Percentiles rank a stretch among this genome's conserved stretches.
Evolutionary conservation across 208 protist species (phyloP).

Genomic region (Leishmania braziliensis): DNA sequence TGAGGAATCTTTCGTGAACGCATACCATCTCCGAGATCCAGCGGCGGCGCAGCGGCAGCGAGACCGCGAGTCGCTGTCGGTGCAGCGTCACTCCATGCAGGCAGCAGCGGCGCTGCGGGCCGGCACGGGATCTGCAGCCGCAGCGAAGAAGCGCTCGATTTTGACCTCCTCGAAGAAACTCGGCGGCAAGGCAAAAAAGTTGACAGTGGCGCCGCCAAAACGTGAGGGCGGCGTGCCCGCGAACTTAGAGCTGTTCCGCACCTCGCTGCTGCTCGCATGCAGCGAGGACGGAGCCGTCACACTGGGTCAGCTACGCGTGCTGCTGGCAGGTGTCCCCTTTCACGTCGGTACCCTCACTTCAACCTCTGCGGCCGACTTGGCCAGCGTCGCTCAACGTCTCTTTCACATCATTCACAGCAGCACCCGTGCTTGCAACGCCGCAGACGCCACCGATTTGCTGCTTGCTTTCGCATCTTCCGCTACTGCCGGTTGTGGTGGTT

Average conservation of each 20-base stretch:
- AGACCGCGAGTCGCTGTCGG: conserved; percentile 22
- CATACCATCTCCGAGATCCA: conserved; percentile 55
- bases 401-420: conserved; percentile 22
- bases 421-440: conserved; percentile 16
- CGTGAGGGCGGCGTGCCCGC: conserved; percentile 40
- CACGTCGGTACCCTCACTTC: conserved; percentile 41
- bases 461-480: conserved; percentile 17
- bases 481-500: background rate
- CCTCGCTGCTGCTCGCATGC: conserved; percentile 37
- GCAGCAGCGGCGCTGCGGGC: conserved; percentile 24
- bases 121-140: background rate
- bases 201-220: conserved; percentile 9
- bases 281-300: conserved; percentile 55
- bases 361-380: conserved; percentile 25
- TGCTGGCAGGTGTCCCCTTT: conserved; percentile 52
- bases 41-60: conserved; percentile 30
- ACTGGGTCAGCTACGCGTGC: conserved; percentile 35
- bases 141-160: background rate
- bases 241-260: conserved; percentile 50
- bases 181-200: conserved; percentile 29
- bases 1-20: conserved; percentile 58
- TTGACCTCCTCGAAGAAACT: conserved; percentile 8
- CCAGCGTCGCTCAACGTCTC: conserved; percentile 35
- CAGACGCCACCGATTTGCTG: conserved; percentile 26
- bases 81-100: conserved; percentile 16